phyloP scores from a whole-genome alignment of 768 basidiomycete species.

The Naganishia randhawae region DNA sequence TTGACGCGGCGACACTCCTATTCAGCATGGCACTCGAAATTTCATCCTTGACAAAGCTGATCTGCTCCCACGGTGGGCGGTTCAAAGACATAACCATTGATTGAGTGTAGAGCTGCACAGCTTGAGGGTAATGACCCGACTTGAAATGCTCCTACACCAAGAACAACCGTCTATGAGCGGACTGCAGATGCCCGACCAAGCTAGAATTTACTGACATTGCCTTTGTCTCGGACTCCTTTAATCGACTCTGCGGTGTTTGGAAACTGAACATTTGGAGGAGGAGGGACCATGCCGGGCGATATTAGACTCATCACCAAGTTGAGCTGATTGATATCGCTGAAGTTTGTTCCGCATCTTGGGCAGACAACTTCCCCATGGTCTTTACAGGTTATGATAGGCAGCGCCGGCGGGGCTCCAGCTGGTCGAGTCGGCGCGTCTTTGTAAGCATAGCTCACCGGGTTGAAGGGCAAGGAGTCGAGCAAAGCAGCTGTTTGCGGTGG shows the following conservation, averaged over 20 bases:
- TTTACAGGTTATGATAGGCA: constrained; percentile 60
- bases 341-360: constrained; percentile 69
- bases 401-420: constrained; percentile 32
- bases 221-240: constrained; percentile 81
- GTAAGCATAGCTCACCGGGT: constrained; percentile 35
- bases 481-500: constrained; percentile 27
- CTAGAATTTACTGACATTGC: constrained; percentile 65
- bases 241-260: constrained; percentile 72
- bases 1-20: constrained; percentile 79
- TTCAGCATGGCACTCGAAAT: constrained; percentile 85
- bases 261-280: constrained; percentile 67
- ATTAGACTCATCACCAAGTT: constrained; percentile 60
- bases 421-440: constrained; percentile 31
- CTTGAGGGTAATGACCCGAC: constrained; percentile 62
- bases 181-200: not conserved
- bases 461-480: constrained; percentile 39
- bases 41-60: constrained; percentile 78
- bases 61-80: constrained; percentile 85
- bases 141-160: constrained; percentile 69
- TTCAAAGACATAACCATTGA: constrained; percentile 72
- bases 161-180: not conserved
- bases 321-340: constrained; percentile 70
- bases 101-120: constrained; percentile 73
- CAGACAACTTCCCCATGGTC: constrained; percentile 71
- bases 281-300: constrained; percentile 60